These are phyloP conservation scores for Pythium chondricola DNA, from an alignment of 352 stramenopile genomes.

Conservation along the genomic window DNA sequence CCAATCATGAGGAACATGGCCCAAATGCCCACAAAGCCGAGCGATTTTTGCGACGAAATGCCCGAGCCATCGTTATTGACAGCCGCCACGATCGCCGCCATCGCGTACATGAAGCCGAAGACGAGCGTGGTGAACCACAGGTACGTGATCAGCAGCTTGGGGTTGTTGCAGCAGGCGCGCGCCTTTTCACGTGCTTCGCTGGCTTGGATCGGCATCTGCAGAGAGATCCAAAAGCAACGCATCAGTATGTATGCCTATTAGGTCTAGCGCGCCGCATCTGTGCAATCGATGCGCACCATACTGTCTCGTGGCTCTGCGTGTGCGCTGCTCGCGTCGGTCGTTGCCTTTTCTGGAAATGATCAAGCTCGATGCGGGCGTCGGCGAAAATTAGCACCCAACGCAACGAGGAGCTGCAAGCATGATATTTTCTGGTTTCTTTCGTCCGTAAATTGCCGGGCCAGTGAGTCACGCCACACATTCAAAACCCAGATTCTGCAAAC, in stretches of 20 bases:
- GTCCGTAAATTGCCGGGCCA: no score
- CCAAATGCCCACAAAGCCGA: conserved; percentile 79
- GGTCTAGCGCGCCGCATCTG: no score
- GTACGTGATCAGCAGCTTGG: conserved; percentile 81
- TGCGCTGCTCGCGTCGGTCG: conserved; percentile 8
- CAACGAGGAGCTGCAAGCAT: background rate
- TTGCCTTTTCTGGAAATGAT: conserved; percentile 19
- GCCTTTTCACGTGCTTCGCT: conserved; percentile 51
- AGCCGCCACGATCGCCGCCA: conserved; percentile 80
- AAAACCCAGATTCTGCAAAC: no score
- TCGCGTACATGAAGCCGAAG: conserved; percentile 83
- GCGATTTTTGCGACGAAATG: conserved; percentile 67
- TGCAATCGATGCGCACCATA: no score
- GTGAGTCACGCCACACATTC: no score
- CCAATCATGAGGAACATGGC: conserved; percentile 76
- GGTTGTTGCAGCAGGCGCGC: conserved; percentile 69
- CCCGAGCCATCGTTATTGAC: conserved; percentile 65
- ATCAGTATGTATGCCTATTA: no score
- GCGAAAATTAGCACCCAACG: conserved; percentile 7
- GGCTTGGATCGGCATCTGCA: conserved; percentile 51
- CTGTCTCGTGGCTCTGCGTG: background rate
- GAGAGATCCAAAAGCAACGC: no score
- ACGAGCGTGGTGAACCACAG: conserved; percentile 78
- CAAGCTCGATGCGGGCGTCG: background rate
- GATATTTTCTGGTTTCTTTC: conserved; percentile 14